Evolutionary conservation across 805 yeast genomes (phyloP), one percentile per base, ranked within the genome.

Genomic region (Ogataea henricii): DNA sequence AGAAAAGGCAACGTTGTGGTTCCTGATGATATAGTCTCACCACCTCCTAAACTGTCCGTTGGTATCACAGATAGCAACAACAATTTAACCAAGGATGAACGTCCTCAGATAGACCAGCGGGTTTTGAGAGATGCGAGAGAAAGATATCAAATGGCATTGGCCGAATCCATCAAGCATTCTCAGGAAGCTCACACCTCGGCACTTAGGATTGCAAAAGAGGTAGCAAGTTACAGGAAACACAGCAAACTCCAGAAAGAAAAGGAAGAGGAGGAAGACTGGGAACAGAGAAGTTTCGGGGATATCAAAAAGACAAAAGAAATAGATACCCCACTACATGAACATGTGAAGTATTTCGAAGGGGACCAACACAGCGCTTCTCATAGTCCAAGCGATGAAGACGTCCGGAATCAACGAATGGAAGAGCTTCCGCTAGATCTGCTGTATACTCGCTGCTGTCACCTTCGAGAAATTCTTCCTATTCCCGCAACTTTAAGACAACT

Each of bases 141-240:
- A 20, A 73, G 79, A 16, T 87, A 83, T 52, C 73, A 67, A 32
- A 61, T 70, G 42, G 80, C 85, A 1, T 56, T 77, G 16, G 63
- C 74, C 21, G 90, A 85, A 59, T 80, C 91, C 1, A 81, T 77
- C 25, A 82, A 78, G 51, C 92, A 85, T 66, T 89, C 89, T 2
- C 77, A 79, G 43, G 92, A 86, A 59, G 92, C 94, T 0, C 89
- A 86, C 65, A 61, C 71, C 26, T 79, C 88, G 3, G 95, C 92
- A 1, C 77, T 78, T 53, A 70, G 86, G 59, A 78, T 85, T 35
- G 90, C 90, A 0, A 70, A 71, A 40, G 94, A 87, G 66, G 88
- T 85, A 9, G 54, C 72, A 1, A 68, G 66, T 32, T 81, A 70
- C 58, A 81, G 68, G 52, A 64, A 58, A 36, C 45, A 50, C 10